Evolutionary conservation across 768 basidiomycete species (phyloP).

Genomic region (Pisolithus marmoratus): DNA sequence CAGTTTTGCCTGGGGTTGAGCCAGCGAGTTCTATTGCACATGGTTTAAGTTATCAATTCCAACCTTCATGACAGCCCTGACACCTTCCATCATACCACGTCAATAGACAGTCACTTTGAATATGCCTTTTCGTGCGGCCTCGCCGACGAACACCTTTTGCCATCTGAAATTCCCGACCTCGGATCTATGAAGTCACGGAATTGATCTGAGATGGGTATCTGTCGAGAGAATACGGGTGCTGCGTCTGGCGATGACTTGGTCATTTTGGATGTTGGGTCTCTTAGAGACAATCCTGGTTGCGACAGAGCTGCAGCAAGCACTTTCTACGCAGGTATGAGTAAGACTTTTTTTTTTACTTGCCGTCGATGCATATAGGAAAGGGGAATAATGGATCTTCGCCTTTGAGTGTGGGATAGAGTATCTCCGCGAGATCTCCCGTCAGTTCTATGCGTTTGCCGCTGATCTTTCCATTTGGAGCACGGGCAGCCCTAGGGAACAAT

Average conservation of each 20-base stretch:
- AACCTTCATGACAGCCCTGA: too few relatives aligned
- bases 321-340: neutral
- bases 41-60: too few relatives aligned
- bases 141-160: slow-evolving; percentile 33
- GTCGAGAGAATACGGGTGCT: slow-evolving; percentile 79
- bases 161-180: too few relatives aligned
- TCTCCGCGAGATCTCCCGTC: slow-evolving; percentile 67
- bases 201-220: slow-evolving; percentile 58
- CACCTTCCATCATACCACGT: slow-evolving; percentile 55
- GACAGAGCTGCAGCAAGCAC: slow-evolving; percentile 52
- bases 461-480: slow-evolving; percentile 95
- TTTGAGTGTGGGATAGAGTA: too few relatives aligned
- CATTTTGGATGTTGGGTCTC: slow-evolving; percentile 86
- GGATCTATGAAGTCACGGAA: slow-evolving; percentile 38
- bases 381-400: slow-evolving; percentile 53
- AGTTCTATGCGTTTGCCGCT: slow-evolving; percentile 92
- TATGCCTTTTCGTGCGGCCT: slow-evolving; percentile 62
- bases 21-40: too few relatives aligned
- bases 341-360: slow-evolving; percentile 40
- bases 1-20: too few relatives aligned
- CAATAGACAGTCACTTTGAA: slow-evolving; percentile 59
- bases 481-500: slow-evolving; percentile 57
- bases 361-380: slow-evolving; percentile 64
- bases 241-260: slow-evolving; percentile 84
- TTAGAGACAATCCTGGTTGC: slow-evolving; percentile 79